phyloP scores from a whole-genome alignment of 2,329 filamentous ascomycete genomes.

The Hyphodiscus sp. region DNA sequence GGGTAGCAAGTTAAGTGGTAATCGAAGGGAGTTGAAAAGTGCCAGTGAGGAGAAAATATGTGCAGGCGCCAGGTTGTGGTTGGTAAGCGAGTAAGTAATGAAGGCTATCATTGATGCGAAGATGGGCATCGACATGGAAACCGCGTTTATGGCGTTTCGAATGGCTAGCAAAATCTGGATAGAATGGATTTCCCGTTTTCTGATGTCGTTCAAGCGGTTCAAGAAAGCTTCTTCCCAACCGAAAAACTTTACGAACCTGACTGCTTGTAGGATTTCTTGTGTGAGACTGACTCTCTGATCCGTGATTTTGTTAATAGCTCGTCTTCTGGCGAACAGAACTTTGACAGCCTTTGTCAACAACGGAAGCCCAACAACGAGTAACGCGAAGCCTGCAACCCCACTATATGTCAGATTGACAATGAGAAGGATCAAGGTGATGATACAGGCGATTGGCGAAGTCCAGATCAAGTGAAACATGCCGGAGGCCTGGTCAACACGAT shows the following conservation, averaged over 20 bases:
- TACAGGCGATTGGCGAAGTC: constrained; percentile 72
- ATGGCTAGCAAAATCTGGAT: constrained; percentile 76
- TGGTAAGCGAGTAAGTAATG: constrained; percentile 67
- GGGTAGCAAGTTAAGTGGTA: constrained; percentile 85
- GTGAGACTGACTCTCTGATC: constrained; percentile 88
- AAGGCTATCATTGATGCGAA: constrained; percentile 95
- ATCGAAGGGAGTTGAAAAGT: constrained; percentile 83
- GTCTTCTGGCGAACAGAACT: constrained; percentile 67
- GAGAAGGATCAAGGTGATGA: constrained; percentile 74
- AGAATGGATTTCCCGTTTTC: constrained; percentile 69
- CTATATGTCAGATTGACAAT: constrained; percentile 86
- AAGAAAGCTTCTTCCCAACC: constrained; percentile 91
- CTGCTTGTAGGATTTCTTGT: constrained; percentile 84
- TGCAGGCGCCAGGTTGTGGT: constrained; percentile 65
- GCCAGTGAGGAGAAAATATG: constrained; percentile 88
- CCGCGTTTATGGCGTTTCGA: constrained; percentile 59
- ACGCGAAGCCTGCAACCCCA: constrained; percentile 77
- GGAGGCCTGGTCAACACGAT: constrained; percentile 81
- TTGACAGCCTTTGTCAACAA: constrained; percentile 72
- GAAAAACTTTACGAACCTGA: constrained; percentile 94
- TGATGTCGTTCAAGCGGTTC: constrained; percentile 65
- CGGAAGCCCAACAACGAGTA: constrained; percentile 74
- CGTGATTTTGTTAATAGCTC: constrained; percentile 84
- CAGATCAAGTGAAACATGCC: constrained; percentile 89
- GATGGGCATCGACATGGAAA: constrained; percentile 61